A percentile compares a stretch with the other conserved stretches of the same genome.
phyloP scores from a whole-genome alignment of 805 yeast genomes.

The Wickerhamomyces alni region DNA sequence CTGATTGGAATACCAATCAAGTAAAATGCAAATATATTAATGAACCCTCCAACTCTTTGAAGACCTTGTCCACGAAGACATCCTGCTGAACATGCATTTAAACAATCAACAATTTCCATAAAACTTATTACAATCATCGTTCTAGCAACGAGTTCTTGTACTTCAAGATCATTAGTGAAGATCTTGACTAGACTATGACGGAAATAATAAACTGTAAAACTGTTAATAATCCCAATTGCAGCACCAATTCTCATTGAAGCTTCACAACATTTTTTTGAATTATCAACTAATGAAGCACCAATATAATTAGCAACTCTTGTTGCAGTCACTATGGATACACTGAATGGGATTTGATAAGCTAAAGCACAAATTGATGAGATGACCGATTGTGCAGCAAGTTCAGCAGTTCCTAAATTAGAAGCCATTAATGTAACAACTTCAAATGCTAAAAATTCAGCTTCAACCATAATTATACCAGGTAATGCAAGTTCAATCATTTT shows the following conservation, averaged over 20 bases:
- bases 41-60: conserved; percentile 68
- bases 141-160: conserved; percentile 43
- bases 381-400: conserved; percentile 70
- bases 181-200: conserved; percentile 45
- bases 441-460: conserved; percentile 70
- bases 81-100: conserved; percentile 74
- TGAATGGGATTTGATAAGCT: conserved; percentile 66
- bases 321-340: conserved; percentile 62
- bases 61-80: conserved; percentile 81
- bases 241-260: conserved; percentile 39
- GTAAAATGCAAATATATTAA: conserved; percentile 67
- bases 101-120: conserved; percentile 64
- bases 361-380: conserved; percentile 60
- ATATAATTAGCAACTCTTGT: conserved; percentile 69
- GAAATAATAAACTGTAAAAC: conserved; percentile 41
- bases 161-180: conserved; percentile 58
- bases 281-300: conserved; percentile 47
- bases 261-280: conserved; percentile 39
- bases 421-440: conserved; percentile 67
- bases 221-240: conserved; percentile 43
- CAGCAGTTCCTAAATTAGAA: conserved; percentile 60
- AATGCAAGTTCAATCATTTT: conserved; percentile 51
- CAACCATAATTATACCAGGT: conserved; percentile 71
- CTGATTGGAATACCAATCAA: conserved; percentile 68
- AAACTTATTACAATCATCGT: conserved; percentile 58